These are phyloP conservation scores for Yarrowia sp. DNA, from an alignment of 805 yeast genomes.

Conservation along the genomic window DNA sequence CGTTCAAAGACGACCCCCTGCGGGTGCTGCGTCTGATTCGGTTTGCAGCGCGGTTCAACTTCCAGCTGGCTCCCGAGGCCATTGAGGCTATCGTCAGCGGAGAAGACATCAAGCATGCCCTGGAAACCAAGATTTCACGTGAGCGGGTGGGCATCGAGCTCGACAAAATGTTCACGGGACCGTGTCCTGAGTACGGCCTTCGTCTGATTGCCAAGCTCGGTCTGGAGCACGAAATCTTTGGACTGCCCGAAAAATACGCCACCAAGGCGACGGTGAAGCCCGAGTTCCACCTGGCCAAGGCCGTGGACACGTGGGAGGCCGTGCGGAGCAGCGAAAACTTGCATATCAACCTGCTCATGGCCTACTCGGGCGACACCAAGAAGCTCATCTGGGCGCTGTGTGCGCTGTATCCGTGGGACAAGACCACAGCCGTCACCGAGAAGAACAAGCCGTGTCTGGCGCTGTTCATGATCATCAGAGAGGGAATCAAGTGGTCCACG, in stretches of 20 bases:
- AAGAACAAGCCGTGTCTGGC: conserved; percentile 53
- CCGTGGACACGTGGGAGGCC: conserved; percentile 36
- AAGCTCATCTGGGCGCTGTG: conserved; percentile 27
- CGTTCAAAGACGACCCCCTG: conserved; percentile 93
- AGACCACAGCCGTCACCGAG: conserved; percentile 51
- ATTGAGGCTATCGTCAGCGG: conserved; percentile 64
- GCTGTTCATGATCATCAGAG: conserved; percentile 62
- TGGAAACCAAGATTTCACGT: conserved; percentile 78
- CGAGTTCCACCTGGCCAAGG: conserved; percentile 30
- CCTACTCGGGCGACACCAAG: conserved; percentile 8
- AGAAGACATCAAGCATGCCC: conserved; percentile 61
- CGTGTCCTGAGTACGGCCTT: conserved; percentile 69
- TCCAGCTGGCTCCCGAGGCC: conserved; percentile 65
- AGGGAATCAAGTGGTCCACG: conserved; percentile 72
- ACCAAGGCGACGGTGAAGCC: conserved; percentile 33
- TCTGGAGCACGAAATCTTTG: conserved; percentile 66
- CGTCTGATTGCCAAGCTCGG: conserved; percentile 61
- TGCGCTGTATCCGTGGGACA: conserved; percentile 55
- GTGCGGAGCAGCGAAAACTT: conserved; percentile 40
- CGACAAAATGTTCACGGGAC: conserved; percentile 73
- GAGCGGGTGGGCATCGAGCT: conserved; percentile 91
- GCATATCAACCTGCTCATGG: conserved; percentile 1
- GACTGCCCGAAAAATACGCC: conserved; percentile 46
- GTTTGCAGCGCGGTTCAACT: conserved; percentile 81
- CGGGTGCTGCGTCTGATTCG: conserved; percentile 85